Base-by-base conservation (phyloP, 108 stramenopile genomes). In the Cyclostephanos invisitatus region DNA sequence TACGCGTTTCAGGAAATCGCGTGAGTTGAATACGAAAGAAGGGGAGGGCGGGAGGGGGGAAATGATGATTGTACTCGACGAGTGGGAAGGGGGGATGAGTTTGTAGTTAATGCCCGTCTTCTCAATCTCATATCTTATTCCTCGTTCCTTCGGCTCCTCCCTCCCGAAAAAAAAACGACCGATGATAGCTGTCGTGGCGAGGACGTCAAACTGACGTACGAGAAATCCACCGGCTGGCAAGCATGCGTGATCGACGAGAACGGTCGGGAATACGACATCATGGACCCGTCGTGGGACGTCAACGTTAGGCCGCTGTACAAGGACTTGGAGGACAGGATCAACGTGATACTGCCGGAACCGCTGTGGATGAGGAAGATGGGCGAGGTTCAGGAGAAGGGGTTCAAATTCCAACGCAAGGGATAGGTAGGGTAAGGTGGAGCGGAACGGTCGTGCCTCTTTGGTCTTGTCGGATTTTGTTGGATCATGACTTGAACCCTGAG, bases 1-100 rank as follows among this genome's bases (percentile, higher is more conserved):
- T 88, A 86, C 70, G 87, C 87, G 0, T 88, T 88, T 62, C 87
- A 88, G 44, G 87, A 88, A 73, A 78, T 88, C 55, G 87, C 87
- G 6, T 84, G 60, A 61, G 60, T 61, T 53, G 18, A 9, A 42
- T 1, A 4, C 9, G 12, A 42, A 42, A 36, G 7, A 36, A 36
- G 7, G 7, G n/a, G n/a, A n/a, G n/a, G n/a, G n/a, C n/a, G 5
- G 36, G 36, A 36, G 40, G 40, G 12, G 40, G 3, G 40, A 42
- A 42, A 42, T 11, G 40, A 8, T 42, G 40, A n/a, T 42, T 1
- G 10, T 4, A 42, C 8, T 8, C 8, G 12, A 8, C 40, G n/a
- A n/a, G 40, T 42, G 1, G 40, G 40, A 42, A 11, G 40, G 8
- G 1, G 40, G 40, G 8, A 42, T n/a, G n/a, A n/a, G n/a, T n/a